Evolutionary conservation across 2,329 filamentous ascomycete species (phyloP).

Genomic region (Cadophora sp.): DNA sequence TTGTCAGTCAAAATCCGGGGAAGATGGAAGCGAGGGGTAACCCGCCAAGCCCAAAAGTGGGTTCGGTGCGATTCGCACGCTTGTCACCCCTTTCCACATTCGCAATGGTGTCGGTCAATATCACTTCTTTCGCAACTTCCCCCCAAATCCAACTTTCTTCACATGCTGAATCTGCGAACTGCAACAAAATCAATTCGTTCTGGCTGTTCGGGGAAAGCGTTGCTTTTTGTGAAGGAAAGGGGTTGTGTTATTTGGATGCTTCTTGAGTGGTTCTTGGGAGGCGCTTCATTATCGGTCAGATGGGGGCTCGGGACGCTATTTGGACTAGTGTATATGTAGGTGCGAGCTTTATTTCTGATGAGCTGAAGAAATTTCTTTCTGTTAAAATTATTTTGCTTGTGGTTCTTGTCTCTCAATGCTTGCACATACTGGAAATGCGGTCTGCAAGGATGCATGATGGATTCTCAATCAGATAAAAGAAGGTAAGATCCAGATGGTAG

Average conservation of each 20-base stretch:
- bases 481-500: not conserved
- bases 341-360: not conserved
- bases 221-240: not conserved
- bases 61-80: constrained; percentile 2
- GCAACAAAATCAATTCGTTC: not conserved
- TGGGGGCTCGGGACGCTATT: not conserved
- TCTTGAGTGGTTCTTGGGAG: not conserved
- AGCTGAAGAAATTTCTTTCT: not conserved
- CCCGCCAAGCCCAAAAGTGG: not conserved
- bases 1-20: not conserved
- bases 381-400: not conserved
- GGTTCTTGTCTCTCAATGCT: not conserved
- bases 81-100: constrained; percentile 5
- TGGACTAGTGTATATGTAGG: not conserved
- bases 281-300: not conserved
- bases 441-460: not conserved
- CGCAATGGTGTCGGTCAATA: not conserved
- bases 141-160: not conserved
- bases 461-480: not conserved
- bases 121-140: not conserved
- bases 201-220: not conserved
- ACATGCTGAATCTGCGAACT: constrained; percentile 10
- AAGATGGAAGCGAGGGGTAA: not conserved
- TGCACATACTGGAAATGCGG: not conserved
- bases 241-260: not conserved